A percentile compares a stretch with the other conserved stretches of the same genome.
Evolutionary conservation across 2,329 filamentous ascomycete genomes (phyloP).

Genomic region (Teratosphaeria viscida): DNA sequence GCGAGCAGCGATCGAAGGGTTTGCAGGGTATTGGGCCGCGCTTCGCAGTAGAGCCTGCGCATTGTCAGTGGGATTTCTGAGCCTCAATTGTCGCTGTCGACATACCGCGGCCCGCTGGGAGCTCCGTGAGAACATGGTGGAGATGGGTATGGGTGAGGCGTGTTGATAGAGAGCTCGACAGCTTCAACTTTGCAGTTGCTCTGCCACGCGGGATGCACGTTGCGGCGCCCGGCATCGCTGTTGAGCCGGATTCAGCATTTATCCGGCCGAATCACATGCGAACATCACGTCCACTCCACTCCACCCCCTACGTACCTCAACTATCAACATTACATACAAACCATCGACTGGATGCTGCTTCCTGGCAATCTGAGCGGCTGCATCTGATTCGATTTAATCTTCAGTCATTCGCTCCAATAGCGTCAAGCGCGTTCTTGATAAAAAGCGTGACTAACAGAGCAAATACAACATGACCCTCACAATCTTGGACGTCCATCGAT

Average conservation of each 20-base stretch:
- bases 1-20: slow-evolving; percentile 43
- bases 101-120: slow-evolving; percentile 33
- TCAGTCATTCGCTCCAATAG: neutral
- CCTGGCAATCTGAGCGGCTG: too few species aligned
- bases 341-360: neutral
- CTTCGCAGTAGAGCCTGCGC: slow-evolving; percentile 47
- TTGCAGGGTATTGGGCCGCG: slow-evolving; percentile 34
- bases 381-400: too few species aligned
- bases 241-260: neutral
- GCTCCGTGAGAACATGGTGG: slow-evolving; percentile 35
- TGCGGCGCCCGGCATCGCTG: neutral
- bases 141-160: neutral
- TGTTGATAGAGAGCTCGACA: neutral
- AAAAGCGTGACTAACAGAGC: neutral
- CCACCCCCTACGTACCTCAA: neutral
- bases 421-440: neutral
- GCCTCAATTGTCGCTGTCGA: neutral
- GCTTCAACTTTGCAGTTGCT: slow-evolving; percentile 5
- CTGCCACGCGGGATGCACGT: neutral
- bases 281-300: neutral
- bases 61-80: neutral
- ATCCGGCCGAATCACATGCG: neutral
- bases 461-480: too few species aligned
- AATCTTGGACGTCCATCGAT: too few species aligned
- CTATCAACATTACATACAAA: neutral